Conservation (phyloP, 192 early-diverging fungal species). For the Entophlyctis luteolus region DNA sequence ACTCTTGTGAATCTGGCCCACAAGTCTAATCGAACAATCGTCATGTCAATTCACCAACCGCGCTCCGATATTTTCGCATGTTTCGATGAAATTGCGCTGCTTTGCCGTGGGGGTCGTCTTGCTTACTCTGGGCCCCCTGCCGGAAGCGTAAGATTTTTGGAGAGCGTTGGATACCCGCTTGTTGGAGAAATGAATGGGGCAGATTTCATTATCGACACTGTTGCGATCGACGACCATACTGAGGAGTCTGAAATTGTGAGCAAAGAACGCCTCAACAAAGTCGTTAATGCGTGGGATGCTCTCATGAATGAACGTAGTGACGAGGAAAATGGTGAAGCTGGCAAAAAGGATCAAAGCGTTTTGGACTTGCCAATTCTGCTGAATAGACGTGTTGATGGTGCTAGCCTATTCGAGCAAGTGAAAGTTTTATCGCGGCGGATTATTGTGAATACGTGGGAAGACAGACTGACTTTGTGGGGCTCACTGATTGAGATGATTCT, state of each 20-base stretch:
- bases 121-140: constrained; percentile 59
- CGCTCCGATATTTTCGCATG: constrained; percentile 74
- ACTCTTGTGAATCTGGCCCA: constrained; percentile 42
- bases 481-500: constrained; percentile 38
- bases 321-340: constrained; percentile 30
- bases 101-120: constrained; percentile 61
- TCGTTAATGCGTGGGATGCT: constrained; percentile 28
- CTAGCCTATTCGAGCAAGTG: constrained; percentile 30
- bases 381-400: constrained; percentile 14
- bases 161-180: constrained; percentile 48
- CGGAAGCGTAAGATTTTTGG: constrained; percentile 53
- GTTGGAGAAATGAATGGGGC: constrained; percentile 65
- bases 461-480: constrained; percentile 42
- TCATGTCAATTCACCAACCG: constrained; percentile 89
- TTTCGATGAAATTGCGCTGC: constrained; percentile 77
- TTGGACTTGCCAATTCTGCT: neutral
- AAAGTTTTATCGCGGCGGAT: constrained; percentile 28
- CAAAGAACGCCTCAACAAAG: constrained; percentile 9
- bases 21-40: constrained; percentile 50
- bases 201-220: constrained; percentile 62
- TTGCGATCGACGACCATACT: constrained; percentile 39
- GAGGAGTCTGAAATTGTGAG: constrained; percentile 21
- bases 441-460: constrained; percentile 36
- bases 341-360: constrained; percentile 55
- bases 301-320: neutral